These are phyloP conservation scores for Zygosaccharomyces pseudorouxii DNA, from an alignment of 805 yeast genomes.

Conservation along the genomic window DNA sequence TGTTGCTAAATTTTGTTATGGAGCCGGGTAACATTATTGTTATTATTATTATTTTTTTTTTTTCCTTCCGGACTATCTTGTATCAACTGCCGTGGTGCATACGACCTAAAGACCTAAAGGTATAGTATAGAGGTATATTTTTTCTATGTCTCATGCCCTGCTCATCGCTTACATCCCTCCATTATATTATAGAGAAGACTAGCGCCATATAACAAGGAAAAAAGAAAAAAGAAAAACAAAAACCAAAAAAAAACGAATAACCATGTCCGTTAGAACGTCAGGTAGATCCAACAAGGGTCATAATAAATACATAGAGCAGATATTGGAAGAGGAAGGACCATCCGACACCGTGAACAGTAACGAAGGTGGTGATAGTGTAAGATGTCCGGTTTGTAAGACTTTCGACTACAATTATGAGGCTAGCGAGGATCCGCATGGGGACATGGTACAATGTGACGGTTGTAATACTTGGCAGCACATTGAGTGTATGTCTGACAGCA, in stretches of 20 bases:
- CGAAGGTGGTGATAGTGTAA: slow-evolving; percentile 41
- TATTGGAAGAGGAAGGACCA: slow-evolving; percentile 31
- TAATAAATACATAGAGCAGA: slow-evolving; percentile 31
- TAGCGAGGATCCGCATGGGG: slow-evolving; percentile 47
- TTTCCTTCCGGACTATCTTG: too few species aligned
- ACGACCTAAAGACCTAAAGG: too few species aligned
- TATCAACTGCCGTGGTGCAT: too few species aligned
- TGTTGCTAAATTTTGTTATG: too few species aligned
- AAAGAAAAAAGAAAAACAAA: not conserved
- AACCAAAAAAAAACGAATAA: not conserved
- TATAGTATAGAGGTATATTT: too few species aligned
- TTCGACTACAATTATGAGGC: slow-evolving; percentile 54
- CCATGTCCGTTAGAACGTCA: slow-evolving; percentile 39
- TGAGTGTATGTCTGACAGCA: slow-evolving; percentile 48
- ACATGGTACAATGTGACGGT: slow-evolving; percentile 61
- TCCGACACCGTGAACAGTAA: slow-evolving; percentile 25
- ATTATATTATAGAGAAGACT: too few species aligned
- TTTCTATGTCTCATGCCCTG: too few species aligned
- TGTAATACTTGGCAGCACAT: slow-evolving; percentile 74
- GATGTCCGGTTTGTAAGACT: slow-evolving; percentile 61
- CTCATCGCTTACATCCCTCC: too few species aligned
- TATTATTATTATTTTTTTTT: too few species aligned
- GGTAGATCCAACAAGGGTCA: slow-evolving; percentile 42
- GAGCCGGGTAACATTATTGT: too few species aligned
- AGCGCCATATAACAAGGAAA: not conserved